Evolutionary conservation across 306 rosid species (phyloP).

Genomic region (Medicago lupulina): DNA sequence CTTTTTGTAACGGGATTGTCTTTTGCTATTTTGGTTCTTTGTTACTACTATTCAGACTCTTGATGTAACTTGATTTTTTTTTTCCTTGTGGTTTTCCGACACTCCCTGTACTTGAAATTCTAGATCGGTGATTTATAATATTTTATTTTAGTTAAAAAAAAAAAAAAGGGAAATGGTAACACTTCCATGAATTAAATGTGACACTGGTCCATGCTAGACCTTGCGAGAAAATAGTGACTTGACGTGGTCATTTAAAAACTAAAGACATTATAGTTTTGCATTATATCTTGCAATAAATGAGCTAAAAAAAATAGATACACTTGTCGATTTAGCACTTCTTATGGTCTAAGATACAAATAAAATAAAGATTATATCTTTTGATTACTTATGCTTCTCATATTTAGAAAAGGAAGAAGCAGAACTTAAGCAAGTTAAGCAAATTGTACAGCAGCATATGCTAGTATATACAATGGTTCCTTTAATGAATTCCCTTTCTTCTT

Average conservation of each 20-base stretch:
- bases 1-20: too few relatives aligned
- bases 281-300: not conserved
- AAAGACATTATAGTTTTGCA: not conserved
- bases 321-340: not conserved
- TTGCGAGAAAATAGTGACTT: not conserved
- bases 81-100: too few relatives aligned
- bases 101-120: too few relatives aligned
- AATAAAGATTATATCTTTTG: not conserved
- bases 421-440: not conserved
- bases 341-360: not conserved
- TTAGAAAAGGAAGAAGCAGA: not conserved
- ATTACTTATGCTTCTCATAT: not conserved
- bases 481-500: constrained; percentile 25
- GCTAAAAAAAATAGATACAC: not conserved
- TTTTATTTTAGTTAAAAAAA: too few relatives aligned
- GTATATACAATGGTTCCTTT: not conserved
- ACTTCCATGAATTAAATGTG: too few relatives aligned
- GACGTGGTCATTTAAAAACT: not conserved
- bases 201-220: too few relatives aligned
- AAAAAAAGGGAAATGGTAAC: too few relatives aligned
- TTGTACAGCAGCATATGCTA: too few relatives aligned
- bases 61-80: too few relatives aligned
- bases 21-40: too few relatives aligned
- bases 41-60: too few relatives aligned
- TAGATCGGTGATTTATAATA: too few relatives aligned